A percentile compares a stretch with the other conserved stretches of the same genome.
phyloP scores from a whole-genome alignment of 148 eudicot species.

The Fallopia convolvulus region DNA sequence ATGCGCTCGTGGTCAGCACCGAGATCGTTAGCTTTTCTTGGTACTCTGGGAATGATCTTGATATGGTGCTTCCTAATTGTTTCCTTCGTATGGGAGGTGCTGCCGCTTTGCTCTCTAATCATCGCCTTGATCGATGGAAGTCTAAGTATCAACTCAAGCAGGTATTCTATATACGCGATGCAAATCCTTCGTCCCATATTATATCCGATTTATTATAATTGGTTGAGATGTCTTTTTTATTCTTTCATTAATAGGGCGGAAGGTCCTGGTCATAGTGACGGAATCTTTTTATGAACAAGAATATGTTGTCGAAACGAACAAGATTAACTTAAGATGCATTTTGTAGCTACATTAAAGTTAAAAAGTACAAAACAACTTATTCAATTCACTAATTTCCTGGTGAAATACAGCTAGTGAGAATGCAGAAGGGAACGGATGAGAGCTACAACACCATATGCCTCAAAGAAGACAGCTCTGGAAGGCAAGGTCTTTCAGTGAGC shows the following conservation, averaged over 20 bases:
- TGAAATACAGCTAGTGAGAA: constrained; percentile 46
- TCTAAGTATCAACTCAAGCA: constrained; percentile 74
- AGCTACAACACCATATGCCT: constrained; percentile 50
- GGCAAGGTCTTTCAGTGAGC: constrained; percentile 40
- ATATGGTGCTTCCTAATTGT: constrained; percentile 70
- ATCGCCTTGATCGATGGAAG: constrained; percentile 35
- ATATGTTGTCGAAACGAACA: not conserved
- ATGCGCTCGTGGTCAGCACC: constrained; percentile 67
- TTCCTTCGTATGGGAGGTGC: constrained; percentile 72
- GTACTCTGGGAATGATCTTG: constrained; percentile 57
- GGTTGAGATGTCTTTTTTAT: too few relatives aligned
- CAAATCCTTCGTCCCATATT: too few relatives aligned
- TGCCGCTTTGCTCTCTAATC: constrained; percentile 61
- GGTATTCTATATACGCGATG: constrained; percentile 24
- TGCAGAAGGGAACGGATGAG: constrained; percentile 52
- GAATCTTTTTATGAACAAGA: too few relatives aligned
- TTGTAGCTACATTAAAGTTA: too few relatives aligned
- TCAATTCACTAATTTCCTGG: not conserved
- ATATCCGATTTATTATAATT: too few relatives aligned
- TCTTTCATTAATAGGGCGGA: too few relatives aligned
- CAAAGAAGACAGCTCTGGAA: constrained; percentile 50
- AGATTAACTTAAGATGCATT: not conserved
- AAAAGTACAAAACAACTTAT: not conserved
- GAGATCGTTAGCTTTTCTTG: constrained; percentile 48
- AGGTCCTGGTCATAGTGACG: too few relatives aligned